Base-by-base conservation (phyloP, 139 green algal species). In the Chlamydomonas schloesseri region DNA sequence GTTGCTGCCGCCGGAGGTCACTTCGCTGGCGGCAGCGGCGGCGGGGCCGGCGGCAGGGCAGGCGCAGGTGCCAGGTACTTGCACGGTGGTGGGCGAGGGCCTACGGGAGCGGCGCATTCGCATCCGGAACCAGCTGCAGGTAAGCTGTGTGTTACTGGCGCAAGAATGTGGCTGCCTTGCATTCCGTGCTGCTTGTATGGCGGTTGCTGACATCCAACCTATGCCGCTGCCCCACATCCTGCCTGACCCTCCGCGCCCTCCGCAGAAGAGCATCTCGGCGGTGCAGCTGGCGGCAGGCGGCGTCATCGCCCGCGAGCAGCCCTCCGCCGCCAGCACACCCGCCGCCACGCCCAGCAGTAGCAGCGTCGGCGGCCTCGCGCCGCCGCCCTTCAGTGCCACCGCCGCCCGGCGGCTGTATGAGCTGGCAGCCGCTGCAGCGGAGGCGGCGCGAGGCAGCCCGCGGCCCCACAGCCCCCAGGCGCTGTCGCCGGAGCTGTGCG, bases 111-210 rank as follows among this genome's bases (percentile, higher is more conserved):
- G 50, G 21, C 46, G 80, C 5, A 34, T 87, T 8, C 69, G 69
- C 69, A 62, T 79, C 34, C 34, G 81, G 26, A 79, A 79, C 69
- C 0, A 11, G 17, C 34, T 87, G 57, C 75, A 71, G 75, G 75
- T 81, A 53, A 5, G 70, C 8, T 3, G 23, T 0, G 68, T 14
- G n/a, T 13, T 20, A 34, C 14, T 10, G 10, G 20, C 47, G 15
- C n/a, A n/a, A n/a, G n/a, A n/a, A n/a, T n/a, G n/a, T n/a, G n/a
- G n/a, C n/a, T 33, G 33, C 26, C 34, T 26, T n/a, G 24, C 17
- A n/a, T n/a, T n/a, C n/a, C n/a, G n/a, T n/a, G n/a, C n/a, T n/a
- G n/a, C n/a, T n/a, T n/a, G n/a, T n/a, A n/a, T n/a, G n/a, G n/a
- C n/a, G n/a, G n/a, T n/a, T n/a, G n/a, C n/a, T n/a, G n/a, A n/a